Base-by-base conservation (phyloP, 129 eudicot species). In the Logfia minima region DNA sequence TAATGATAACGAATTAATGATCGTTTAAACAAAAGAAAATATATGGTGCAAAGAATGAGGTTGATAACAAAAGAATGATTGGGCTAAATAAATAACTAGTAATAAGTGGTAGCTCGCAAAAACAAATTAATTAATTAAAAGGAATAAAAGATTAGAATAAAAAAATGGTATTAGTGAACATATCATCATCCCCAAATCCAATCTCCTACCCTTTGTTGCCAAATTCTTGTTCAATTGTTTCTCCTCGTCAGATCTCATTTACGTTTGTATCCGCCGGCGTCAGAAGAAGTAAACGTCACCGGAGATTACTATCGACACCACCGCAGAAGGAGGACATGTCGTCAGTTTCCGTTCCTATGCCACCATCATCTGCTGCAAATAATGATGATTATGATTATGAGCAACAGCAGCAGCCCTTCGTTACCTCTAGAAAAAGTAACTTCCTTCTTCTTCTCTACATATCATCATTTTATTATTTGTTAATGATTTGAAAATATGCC, bases 401-500 rank as follows among this genome's bases (percentile, higher is more conserved):
- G 13, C 26, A 48, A 48, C 63, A 19, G 2, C 63, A 19, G 23
- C 63, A 19, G 7, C 88, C 87, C 48, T 76, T 88, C 26, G 22
- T 83, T 26, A 87, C 74, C 80, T 81, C 90, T 34, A 75, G 86
- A 83, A 81, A 41, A 79, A 86, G 94, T 91, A 82, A 80, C 85
- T 2, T 21, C 1, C 60, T 32, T 10, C n/a, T 21, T 31, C 3
- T 13, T 37, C 48, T 24, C 3, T 3, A 17, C 31, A 22, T n/a
- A 23, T 13, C 14, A 23, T 2, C 21, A 1, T 71, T 1, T 28
- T 51, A 5, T 34, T 18, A 34, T 67, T 29, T 65, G 73, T 53
- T 58, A 14, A 28, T 35, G 35, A 39, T 60, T 37, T 56, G 53
- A 29, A 11, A 53, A 22, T 58, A 37, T 77, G 31, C 56, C 55